A percentile compares a stretch with the other conserved stretches of the same genome.
Conservation (phyloP, 1,139 yeast genomes). For the Saccharomyces uvarum region DNA sequence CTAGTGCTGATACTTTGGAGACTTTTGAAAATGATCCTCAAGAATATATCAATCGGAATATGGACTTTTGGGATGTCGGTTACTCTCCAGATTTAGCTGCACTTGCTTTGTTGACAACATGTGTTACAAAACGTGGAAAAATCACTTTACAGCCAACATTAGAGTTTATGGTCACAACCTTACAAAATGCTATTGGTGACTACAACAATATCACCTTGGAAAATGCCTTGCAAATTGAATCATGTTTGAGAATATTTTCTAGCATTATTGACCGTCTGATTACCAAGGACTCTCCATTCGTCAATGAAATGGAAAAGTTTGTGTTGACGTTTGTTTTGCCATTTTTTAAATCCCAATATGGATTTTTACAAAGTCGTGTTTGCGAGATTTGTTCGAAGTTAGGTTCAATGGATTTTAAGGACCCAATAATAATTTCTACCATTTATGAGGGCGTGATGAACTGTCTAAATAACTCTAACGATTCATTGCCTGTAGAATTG, state of each 20-base stretch:
- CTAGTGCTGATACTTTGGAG: slow-evolving; percentile 63
- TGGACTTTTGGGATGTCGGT: slow-evolving; percentile 58
- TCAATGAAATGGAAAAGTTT: slow-evolving; percentile 61
- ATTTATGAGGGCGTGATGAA: slow-evolving; percentile 62
- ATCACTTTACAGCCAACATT: slow-evolving; percentile 57
- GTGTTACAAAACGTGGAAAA: slow-evolving; percentile 60
- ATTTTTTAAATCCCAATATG: slow-evolving; percentile 53
- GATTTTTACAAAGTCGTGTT: slow-evolving; percentile 78
- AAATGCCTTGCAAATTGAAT: slow-evolving; percentile 68
- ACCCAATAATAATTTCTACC: slow-evolving; percentile 42
- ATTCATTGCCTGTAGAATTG: slow-evolving; percentile 67
- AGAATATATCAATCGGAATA: slow-evolving; percentile 75
- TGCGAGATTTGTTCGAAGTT: slow-evolving; percentile 70
- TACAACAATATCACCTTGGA: slow-evolving; percentile 41
- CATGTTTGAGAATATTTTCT: slow-evolving; percentile 72
- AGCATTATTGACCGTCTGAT: slow-evolving; percentile 56
- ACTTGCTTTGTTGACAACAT: slow-evolving; percentile 51
- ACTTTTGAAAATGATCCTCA: slow-evolving; percentile 82
- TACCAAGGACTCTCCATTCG: slow-evolving; percentile 50
- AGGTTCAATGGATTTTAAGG: slow-evolving; percentile 52
- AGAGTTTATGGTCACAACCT: slow-evolving; percentile 54
- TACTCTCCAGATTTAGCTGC: slow-evolving; percentile 66
- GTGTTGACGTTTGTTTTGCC: slow-evolving; percentile 62
- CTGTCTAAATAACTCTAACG: slow-evolving; percentile 47
- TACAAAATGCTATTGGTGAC: slow-evolving; percentile 35